Conservation (phyloP, 306 rosid species). For the Fagus sylvatica region DNA sequence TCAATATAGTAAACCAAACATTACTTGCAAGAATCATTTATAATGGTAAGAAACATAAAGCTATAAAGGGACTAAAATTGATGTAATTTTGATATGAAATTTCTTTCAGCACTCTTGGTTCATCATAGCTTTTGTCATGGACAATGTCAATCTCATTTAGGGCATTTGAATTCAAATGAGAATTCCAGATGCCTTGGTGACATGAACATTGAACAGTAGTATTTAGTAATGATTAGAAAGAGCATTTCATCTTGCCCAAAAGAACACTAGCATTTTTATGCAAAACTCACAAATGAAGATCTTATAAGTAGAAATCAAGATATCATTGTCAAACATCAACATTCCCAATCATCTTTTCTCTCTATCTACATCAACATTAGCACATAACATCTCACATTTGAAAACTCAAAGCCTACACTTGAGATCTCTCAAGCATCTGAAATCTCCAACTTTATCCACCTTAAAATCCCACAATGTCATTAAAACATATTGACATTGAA, state of each 20-base stretch:
- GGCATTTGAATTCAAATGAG: background rate
- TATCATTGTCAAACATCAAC: constrained; percentile 32
- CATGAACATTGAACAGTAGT: background rate
- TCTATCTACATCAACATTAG: constrained; percentile 50
- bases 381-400: constrained; percentile 31
- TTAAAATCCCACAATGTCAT: constrained; percentile 24
- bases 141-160: background rate
- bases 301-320: constrained; percentile 25
- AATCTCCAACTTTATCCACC: constrained; percentile 41
- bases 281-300: background rate
- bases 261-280: background rate
- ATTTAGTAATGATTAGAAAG: background rate
- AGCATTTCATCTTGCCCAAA: background rate
- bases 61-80: no score
- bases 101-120: no score
- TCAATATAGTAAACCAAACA: no score
- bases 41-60: no score
- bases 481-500: constrained; percentile 32
- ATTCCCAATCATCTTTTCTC: constrained; percentile 40
- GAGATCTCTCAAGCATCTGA: constrained; percentile 41
- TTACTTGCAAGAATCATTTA: no score
- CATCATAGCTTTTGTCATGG: background rate
- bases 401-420: constrained; percentile 41
- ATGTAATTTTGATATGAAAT: no score
- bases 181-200: background rate